These are phyloP conservation scores for Euclidium syriacum DNA, from an alignment of 345 rosid species.

Conservation along the genomic window DNA sequence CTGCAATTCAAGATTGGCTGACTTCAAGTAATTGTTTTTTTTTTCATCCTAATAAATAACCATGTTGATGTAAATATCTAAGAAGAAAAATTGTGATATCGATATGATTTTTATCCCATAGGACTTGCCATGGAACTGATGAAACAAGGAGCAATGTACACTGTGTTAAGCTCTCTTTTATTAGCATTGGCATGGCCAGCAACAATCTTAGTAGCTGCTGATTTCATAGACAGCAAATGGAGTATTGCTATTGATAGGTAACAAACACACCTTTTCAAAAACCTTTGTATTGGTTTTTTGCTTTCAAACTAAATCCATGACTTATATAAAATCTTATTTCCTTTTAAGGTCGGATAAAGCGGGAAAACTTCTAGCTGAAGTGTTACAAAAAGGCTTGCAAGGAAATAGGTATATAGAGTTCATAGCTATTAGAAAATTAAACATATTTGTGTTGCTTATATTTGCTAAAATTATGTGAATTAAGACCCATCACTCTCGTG, in stretches of 20 bases:
- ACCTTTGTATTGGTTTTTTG: not conserved
- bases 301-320: not conserved
- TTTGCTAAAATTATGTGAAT: constrained; percentile 37
- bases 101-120: constrained; percentile 30
- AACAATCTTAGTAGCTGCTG: constrained; percentile 69
- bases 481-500: constrained; percentile 88
- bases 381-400: constrained; percentile 76
- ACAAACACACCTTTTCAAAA: constrained; percentile 19
- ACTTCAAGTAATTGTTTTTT: constrained; percentile 80
- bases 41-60: constrained; percentile 11
- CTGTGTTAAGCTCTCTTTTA: constrained; percentile 76
- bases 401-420: constrained; percentile 75
- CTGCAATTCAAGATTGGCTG: constrained; percentile 96
- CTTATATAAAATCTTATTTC: constrained; percentile 8
- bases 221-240: constrained; percentile 95
- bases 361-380: constrained; percentile 89
- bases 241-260: constrained; percentile 87
- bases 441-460: not conserved
- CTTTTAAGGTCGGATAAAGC: constrained; percentile 79
- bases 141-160: constrained; percentile 97
- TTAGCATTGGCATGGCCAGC: constrained; percentile 93
- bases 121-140: constrained; percentile 75
- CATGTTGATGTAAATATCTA: constrained; percentile 1
- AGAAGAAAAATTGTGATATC: constrained; percentile 13
- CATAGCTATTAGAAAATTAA: not conserved